These are phyloP conservation scores for Isatis lusitanica DNA, from an alignment of 441 rosid species.

Conservation along the genomic window DNA sequence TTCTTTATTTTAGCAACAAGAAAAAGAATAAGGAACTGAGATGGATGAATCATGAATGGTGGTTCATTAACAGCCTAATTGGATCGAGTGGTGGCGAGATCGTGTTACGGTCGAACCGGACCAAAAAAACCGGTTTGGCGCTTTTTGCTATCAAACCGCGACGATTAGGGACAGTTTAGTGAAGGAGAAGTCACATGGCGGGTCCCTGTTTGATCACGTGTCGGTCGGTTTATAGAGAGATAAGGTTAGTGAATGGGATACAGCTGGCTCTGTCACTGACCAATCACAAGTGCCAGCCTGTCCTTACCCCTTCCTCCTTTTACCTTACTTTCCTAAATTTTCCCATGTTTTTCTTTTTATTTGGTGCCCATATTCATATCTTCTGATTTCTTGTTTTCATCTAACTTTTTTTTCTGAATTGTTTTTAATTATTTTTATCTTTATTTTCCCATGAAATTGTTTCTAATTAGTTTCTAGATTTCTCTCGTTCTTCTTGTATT, in stretches of 20 bases:
- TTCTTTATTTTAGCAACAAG: neutral
- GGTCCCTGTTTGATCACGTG: conserved; percentile 19
- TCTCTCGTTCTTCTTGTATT: neutral
- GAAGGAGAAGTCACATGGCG: conserved; percentile 28
- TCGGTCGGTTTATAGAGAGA: conserved; percentile 25
- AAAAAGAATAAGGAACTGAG: neutral
- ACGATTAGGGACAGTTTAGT: conserved; percentile 15
- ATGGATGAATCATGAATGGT: neutral
- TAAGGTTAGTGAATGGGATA: conserved; percentile 32
- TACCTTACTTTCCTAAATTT: neutral
- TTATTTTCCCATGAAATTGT: neutral
- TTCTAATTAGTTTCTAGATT: neutral
- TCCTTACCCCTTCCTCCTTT: conserved; percentile 26
- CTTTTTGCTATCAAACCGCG: neutral
- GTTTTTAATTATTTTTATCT: neutral
- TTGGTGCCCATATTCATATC: neutral
- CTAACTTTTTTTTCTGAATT: neutral
- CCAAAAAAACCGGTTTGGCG: neutral
- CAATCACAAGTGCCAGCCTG: conserved; percentile 37
- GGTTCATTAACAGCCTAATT: neutral
- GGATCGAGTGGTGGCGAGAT: neutral
- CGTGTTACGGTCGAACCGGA: neutral
- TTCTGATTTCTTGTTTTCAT: neutral
- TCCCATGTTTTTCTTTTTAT: neutral
- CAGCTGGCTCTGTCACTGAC: conserved; percentile 33